Evolutionary conservation across 106 monocot species (phyloP), one percentile per base, ranked within the genome.

Genomic region (Dendrobium officinale): DNA sequence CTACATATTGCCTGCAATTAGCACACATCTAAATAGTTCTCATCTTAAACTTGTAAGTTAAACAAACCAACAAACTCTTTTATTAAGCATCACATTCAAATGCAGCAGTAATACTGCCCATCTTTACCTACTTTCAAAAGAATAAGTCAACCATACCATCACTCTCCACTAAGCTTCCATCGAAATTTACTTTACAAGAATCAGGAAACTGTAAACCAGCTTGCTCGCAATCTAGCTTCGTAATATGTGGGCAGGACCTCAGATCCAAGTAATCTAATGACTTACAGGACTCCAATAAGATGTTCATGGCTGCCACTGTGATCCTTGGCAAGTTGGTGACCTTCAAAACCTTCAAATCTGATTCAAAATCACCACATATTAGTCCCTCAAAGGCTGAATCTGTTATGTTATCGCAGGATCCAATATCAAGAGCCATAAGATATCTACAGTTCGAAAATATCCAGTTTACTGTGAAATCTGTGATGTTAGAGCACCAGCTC

Each of bases 401-500:
- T 2, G 94, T 94, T 56, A 95, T 79, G 51, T 87, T 88, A 56
- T 92, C 91, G 78, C 97, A 98, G 72, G 87, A 89, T 8, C 89
- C 88, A 42, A 98, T 86, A 77, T 98, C 97, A 20, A 98, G 86
- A 55, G 91, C 92, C 9, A 79, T 82, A 22, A 98, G 90, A 47
- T 85, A 56, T 86, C 78, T 79, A 59, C 92, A 98, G n/a, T 85
- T 92, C 17, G 82, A 81, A 8, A 98, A 75, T 64, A 98, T 24
- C 10, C 56, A 84, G 41, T 55, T 83, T 59, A 98, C 9, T 6
- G 90, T 84, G 22, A 81, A 82, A 45, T 94, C 92, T 2, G 86
- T 92, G 75, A 98, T 78, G 22, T 91, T 87, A 42, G 86, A 73
- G 83, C 97, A 98, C 92, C 97, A 90, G 55, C 89, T 90, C 86